A percentile compares a stretch with the other conserved stretches of the same genome.
These are phyloP conservation scores for Trichocladium antarcticum DNA, from an alignment of 495 filamentous ascomycete genomes.

Conservation along the genomic window DNA sequence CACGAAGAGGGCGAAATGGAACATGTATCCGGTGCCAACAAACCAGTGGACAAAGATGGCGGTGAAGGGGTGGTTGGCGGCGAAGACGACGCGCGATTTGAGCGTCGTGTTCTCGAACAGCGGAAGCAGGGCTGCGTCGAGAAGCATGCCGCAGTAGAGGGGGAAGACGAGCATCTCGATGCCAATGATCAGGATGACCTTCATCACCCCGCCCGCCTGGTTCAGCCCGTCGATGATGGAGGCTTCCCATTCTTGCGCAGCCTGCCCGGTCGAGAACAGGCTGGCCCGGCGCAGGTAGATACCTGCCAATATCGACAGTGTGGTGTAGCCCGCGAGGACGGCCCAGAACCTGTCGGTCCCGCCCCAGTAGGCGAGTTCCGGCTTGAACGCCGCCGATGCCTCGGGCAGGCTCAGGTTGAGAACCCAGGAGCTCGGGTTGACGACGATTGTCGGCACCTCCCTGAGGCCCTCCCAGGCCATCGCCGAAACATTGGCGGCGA, in stretches of 20 bases:
- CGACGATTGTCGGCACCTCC: constrained; percentile 9
- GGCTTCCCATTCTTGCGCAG: constrained; percentile 62
- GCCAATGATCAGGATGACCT: constrained; percentile 95
- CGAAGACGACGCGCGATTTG: constrained; percentile 63
- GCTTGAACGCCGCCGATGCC: constrained; percentile 36
- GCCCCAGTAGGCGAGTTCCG: constrained; percentile 62
- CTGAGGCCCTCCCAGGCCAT: constrained; percentile 11
- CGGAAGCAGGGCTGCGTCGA: constrained; percentile 81
- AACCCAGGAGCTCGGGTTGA: constrained; percentile 36
- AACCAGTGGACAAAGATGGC: constrained; percentile 98
- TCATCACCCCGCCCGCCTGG: constrained; percentile 93
- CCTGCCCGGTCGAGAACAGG: constrained; percentile 51
- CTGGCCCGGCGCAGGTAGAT: constrained; percentile 63
- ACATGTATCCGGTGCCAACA: constrained; percentile 98
- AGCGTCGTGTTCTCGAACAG: constrained; percentile 73
- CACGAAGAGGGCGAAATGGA: constrained; percentile 97
- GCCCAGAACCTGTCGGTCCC: constrained; percentile 67
- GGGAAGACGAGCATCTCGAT: constrained; percentile 99
- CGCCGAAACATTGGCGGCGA: constrained; percentile 1
- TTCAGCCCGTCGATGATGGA: constrained; percentile 70
- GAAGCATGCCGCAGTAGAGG: constrained; percentile 82
- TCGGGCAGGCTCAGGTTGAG: constrained; percentile 39
- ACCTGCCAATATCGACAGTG: constrained; percentile 59
- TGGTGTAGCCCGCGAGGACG: constrained; percentile 67
- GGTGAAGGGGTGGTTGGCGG: constrained; percentile 62